Conservation (phyloP, 805 yeast genomes). For the Cyberlindnera suaveolens region DNA sequence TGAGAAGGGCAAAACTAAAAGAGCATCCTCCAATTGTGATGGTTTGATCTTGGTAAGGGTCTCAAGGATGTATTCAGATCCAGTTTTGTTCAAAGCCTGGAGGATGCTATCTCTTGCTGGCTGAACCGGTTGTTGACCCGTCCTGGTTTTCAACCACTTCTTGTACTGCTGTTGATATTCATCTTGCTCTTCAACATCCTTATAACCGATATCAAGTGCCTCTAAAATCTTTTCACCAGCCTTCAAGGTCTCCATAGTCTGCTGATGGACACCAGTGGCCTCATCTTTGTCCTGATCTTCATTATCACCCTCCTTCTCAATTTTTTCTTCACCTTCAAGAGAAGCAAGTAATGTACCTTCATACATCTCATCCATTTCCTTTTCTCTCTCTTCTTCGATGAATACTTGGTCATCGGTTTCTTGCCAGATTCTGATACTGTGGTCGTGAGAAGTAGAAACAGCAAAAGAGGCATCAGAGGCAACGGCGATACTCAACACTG, state of each 20-base stretch:
- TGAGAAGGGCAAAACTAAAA: conserved; percentile 85
- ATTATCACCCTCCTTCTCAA: conserved; percentile 31
- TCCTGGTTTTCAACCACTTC: conserved; percentile 36
- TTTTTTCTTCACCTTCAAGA: conserved; percentile 48
- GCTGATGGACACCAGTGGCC: conserved; percentile 63
- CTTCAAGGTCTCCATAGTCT: conserved; percentile 85
- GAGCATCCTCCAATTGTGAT: conserved; percentile 87
- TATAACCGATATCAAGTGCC: conserved; percentile 77
- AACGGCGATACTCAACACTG: conserved; percentile 89
- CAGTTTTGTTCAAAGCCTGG: conserved; percentile 61
- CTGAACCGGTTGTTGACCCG: conserved; percentile 43
- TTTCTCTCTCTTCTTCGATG: conserved; percentile 92
- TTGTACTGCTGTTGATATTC: conserved; percentile 41
- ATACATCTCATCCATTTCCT: conserved; percentile 87
- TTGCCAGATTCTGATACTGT: conserved; percentile 87
- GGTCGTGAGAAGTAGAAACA: conserved; percentile 87
- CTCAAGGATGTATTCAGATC: conserved; percentile 74
- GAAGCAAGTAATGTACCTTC: conserved; percentile 75
- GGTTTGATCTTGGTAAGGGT: conserved; percentile 66
- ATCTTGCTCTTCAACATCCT: conserved; percentile 55
- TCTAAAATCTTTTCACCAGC: conserved; percentile 93
- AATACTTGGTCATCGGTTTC: conserved; percentile 95
- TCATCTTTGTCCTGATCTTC: conserved; percentile 41
- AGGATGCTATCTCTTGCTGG: conserved; percentile 72
- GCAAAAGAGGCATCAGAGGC: conserved; percentile 65